Conservation (phyloP, 495 filamentous ascomycete species). For the Xylaria telfairii region DNA sequence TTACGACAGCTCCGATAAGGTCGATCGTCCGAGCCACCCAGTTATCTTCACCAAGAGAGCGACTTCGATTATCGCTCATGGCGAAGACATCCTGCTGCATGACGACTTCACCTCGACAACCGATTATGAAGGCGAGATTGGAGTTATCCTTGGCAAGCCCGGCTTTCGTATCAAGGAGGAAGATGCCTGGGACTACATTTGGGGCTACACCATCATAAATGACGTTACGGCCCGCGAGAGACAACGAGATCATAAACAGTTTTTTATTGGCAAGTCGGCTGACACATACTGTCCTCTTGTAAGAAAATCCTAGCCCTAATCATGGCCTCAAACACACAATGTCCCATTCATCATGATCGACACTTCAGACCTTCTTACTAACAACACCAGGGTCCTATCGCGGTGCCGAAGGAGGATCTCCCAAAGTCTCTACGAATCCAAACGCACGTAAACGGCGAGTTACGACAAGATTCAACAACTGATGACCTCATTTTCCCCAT, state of each 20-base stretch:
- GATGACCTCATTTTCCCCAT: constrained; percentile 56
- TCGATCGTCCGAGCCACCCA: constrained; percentile 49
- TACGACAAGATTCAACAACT: constrained; percentile 49
- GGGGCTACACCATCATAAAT: constrained; percentile 65
- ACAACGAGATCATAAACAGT: constrained; percentile 65
- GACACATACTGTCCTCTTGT: constrained; percentile 65
- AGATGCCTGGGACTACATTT: constrained; percentile 59
- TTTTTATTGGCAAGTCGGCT: constrained; percentile 61
- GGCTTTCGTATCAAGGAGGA: constrained; percentile 53
- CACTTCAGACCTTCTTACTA: not conserved
- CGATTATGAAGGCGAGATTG: constrained; percentile 66
- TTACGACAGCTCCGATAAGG: constrained; percentile 57
- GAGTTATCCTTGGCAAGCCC: constrained; percentile 59
- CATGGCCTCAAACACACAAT: not conserved
- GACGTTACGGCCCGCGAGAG: constrained; percentile 62
- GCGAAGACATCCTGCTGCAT: constrained; percentile 50
- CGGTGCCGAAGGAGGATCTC: constrained; percentile 53
- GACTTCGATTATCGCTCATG: constrained; percentile 56
- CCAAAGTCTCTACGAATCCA: constrained; percentile 47
- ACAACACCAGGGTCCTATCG: constrained; percentile 53
- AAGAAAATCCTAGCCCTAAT: constrained; percentile 2
- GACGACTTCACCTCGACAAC: constrained; percentile 55
- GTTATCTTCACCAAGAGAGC: constrained; percentile 58
- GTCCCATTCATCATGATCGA: not conserved
- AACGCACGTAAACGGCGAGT: constrained; percentile 54